These are phyloP conservation scores for Tinospora cordifolia DNA, from an alignment of 164 flowering plant genomes.

Conservation along the genomic window DNA sequence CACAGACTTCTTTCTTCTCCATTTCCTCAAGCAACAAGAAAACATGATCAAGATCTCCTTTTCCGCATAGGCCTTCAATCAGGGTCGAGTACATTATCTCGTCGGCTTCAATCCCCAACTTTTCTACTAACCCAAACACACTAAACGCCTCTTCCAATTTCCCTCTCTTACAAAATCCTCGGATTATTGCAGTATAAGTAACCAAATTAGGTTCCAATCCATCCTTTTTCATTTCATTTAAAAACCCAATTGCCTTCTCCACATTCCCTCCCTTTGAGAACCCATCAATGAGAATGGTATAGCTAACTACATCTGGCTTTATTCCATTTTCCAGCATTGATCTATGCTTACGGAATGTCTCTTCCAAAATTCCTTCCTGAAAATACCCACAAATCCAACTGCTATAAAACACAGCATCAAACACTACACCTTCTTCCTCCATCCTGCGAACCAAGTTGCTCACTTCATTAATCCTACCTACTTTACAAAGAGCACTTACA, in stretches of 20 bases:
- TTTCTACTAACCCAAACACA: constrained; percentile 39
- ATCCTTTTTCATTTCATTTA: constrained; percentile 46
- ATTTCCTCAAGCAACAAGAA: constrained; percentile 59
- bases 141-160: constrained; percentile 59
- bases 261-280: constrained; percentile 58
- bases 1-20: constrained; percentile 46
- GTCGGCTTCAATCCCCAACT: constrained; percentile 44
- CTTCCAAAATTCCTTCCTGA: constrained; percentile 34
- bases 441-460: constrained; percentile 39
- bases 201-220: constrained; percentile 54
- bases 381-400: constrained; percentile 61
- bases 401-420: constrained; percentile 66
- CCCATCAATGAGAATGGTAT: constrained; percentile 61
- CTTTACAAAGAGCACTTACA: constrained; percentile 44
- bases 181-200: constrained; percentile 59
- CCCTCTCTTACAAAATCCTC: constrained; percentile 57
- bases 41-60: constrained; percentile 43
- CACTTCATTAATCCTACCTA: constrained; percentile 49
- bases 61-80: constrained; percentile 56
- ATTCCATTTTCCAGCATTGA: constrained; percentile 47
- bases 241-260: constrained; percentile 64
- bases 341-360: constrained; percentile 41
- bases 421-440: constrained; percentile 42
- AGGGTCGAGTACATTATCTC: constrained; percentile 60
- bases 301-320: constrained; percentile 47